These are phyloP conservation scores for Selenicereus undatus DNA, from an alignment of 148 eudicot species.

Conservation along the genomic window DNA sequence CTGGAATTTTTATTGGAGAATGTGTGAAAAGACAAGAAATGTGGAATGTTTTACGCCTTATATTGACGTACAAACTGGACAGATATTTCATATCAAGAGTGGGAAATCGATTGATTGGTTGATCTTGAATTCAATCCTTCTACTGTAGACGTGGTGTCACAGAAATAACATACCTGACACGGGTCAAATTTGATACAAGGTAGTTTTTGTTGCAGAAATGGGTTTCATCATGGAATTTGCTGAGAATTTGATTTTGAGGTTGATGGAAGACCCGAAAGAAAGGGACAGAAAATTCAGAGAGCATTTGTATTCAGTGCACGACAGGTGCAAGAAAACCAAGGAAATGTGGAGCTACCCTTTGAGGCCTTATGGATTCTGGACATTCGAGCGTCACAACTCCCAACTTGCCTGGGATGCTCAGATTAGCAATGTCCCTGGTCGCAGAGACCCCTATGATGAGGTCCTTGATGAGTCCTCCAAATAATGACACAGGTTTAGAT, in stretches of 20 bases:
- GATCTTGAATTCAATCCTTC: neutral
- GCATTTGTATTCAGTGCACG: constrained; percentile 59
- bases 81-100: too few species aligned
- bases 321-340: constrained; percentile 67
- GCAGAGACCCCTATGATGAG: constrained; percentile 91
- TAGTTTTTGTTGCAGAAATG: constrained; percentile 33
- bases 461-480: constrained; percentile 51
- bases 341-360: constrained; percentile 80
- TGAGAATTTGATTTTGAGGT: constrained; percentile 68
- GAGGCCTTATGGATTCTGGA: constrained; percentile 96
- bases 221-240: constrained; percentile 85
- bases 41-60: neutral
- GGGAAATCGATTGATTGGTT: too few species aligned
- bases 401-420: constrained; percentile 94
- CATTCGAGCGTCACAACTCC: constrained; percentile 81
- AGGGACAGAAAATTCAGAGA: constrained; percentile 81
- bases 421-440: constrained; percentile 84
- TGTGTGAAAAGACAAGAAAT: neutral
- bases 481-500: constrained; percentile 18
- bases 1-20: neutral
- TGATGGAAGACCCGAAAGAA: constrained; percentile 87
- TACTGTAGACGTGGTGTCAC: neutral
- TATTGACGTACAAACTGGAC: neutral
- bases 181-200: neutral
- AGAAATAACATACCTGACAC: neutral